Conservation (phyloP, 768 basidiomycete genomes). For the Pisolithus microcarpus region DNA sequence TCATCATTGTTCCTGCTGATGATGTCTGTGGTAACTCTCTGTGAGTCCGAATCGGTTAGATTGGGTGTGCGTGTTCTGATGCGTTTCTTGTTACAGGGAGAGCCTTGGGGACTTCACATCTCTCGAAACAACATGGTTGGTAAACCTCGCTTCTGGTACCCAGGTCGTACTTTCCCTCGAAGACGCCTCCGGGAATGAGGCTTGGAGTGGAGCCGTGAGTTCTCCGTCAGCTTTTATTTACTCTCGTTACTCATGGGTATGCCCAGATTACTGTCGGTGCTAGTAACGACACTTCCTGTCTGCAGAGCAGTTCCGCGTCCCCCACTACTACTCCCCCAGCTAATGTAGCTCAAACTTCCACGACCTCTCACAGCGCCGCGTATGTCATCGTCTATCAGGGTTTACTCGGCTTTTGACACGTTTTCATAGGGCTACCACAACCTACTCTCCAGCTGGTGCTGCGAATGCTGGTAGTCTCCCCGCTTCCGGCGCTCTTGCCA, state of each 20-base stretch:
- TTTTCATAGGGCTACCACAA: not conserved
- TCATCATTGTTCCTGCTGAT: conserved; percentile 44
- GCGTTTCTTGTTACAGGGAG: conserved; percentile 31
- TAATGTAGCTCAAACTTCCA: conserved; percentile 11
- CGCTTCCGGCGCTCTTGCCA: conserved; percentile 20
- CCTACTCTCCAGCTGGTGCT: conserved; percentile 23
- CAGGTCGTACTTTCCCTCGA: conserved; percentile 45
- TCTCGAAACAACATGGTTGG: conserved; percentile 35
- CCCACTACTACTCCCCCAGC: conserved; percentile 7
- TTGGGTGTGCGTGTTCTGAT: not conserved
- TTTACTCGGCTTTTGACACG: not conserved
- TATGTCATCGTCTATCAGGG: conserved; percentile 1
- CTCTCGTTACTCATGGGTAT: not conserved
- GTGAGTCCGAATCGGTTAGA: conserved; percentile 32
- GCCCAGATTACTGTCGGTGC: conserved; percentile 30
- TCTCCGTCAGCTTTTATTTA: not conserved
- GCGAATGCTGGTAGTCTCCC: conserved; percentile 26
- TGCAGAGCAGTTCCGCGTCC: conserved; percentile 12
- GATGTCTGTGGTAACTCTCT: conserved; percentile 55
- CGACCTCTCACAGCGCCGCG: not conserved
- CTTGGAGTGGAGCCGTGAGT: conserved; percentile 59
- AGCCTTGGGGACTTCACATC: conserved; percentile 52
- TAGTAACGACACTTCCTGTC: conserved; percentile 34
- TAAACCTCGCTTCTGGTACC: conserved; percentile 40
- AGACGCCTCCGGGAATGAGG: conserved; percentile 50